Conservation (phyloP, 805 yeast genomes). For the Isabelozyma rhagii region DNA sequence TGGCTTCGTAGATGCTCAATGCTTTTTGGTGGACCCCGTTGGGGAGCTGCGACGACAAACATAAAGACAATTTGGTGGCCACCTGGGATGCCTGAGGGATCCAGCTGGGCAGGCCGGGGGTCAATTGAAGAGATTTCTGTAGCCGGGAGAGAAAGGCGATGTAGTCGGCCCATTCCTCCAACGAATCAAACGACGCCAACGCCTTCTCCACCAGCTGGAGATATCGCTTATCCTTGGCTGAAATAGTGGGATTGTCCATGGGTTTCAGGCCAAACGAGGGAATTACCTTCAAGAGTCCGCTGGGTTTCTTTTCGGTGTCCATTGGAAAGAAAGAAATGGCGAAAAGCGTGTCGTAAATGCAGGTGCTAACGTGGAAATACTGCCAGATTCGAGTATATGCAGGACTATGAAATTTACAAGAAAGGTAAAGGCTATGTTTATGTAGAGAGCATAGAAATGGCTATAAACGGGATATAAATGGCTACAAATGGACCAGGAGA, state of each 20-base stretch:
- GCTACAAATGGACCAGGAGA: no score
- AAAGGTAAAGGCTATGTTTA: background rate
- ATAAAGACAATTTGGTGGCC: conserved; percentile 69
- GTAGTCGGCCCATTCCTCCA: conserved; percentile 97
- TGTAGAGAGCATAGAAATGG: no score
- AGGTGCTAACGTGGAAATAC: no score
- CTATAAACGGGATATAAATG: no score
- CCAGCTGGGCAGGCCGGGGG: conserved; percentile 32
- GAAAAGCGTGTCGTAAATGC: no score
- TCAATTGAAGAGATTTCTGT: conserved; percentile 58
- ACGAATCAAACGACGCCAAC: conserved; percentile 69
- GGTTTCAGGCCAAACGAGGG: background rate
- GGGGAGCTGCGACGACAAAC: conserved; percentile 78
- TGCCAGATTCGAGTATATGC: background rate
- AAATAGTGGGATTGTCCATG: background rate
- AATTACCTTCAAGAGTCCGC: background rate
- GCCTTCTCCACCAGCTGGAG: conserved; percentile 69
- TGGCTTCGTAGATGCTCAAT: conserved; percentile 66
- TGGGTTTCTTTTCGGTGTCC: background rate
- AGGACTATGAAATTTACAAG: background rate
- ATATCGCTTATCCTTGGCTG: conserved; percentile 56
- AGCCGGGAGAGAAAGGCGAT: conserved; percentile 83
- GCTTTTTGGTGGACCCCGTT: conserved; percentile 95
- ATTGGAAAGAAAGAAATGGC: background rate
- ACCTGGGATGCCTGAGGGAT: conserved; percentile 69